Percentiles rank a stretch among this genome's conserved stretches.
phyloP scores from a whole-genome alignment of 1,139 yeast species.

The Sugiyamaella castrensis region DNA sequence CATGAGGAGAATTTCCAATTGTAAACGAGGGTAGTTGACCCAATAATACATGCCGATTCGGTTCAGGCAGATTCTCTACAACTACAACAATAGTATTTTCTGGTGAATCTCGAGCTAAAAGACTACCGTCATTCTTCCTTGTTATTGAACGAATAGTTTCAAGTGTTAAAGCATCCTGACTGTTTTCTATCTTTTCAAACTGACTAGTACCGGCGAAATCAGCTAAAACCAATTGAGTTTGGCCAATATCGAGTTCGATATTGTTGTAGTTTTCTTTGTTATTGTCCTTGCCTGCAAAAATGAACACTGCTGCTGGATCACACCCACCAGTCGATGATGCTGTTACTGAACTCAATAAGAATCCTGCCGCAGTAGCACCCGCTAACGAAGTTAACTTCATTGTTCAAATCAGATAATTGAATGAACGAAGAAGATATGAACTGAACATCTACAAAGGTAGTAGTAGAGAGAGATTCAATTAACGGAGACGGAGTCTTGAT shows the following conservation, averaged over 20 bases:
- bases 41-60: slow-evolving; percentile 12
- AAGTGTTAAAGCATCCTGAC: slow-evolving; percentile 19
- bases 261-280: neutral
- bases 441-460: too few species aligned
- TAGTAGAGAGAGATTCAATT: too few species aligned
- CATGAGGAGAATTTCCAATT: slow-evolving; percentile 22
- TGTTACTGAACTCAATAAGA: too few species aligned
- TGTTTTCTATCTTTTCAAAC: slow-evolving; percentile 19
- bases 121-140: slow-evolving; percentile 10
- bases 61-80: slow-evolving; percentile 25
- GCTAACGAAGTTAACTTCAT: too few species aligned
- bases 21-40: slow-evolving; percentile 25
- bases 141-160: slow-evolving; percentile 5
- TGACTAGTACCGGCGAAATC: slow-evolving; percentile 28
- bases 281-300: neutral
- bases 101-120: slow-evolving; percentile 9
- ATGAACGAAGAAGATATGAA: too few species aligned
- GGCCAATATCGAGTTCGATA: slow-evolving; percentile 17
- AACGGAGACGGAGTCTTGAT: too few species aligned
- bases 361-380: too few species aligned
- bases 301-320: slow-evolving; percentile 4
- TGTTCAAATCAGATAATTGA: too few species aligned
- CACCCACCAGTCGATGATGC: neutral
- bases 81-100: slow-evolving; percentile 24
- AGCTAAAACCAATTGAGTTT: slow-evolving; percentile 30